A percentile compares a stretch with the other conserved stretches of the same genome.
phyloP scores from a whole-genome alignment of 148 eudicot species.

The Rhododendron vialii region DNA sequence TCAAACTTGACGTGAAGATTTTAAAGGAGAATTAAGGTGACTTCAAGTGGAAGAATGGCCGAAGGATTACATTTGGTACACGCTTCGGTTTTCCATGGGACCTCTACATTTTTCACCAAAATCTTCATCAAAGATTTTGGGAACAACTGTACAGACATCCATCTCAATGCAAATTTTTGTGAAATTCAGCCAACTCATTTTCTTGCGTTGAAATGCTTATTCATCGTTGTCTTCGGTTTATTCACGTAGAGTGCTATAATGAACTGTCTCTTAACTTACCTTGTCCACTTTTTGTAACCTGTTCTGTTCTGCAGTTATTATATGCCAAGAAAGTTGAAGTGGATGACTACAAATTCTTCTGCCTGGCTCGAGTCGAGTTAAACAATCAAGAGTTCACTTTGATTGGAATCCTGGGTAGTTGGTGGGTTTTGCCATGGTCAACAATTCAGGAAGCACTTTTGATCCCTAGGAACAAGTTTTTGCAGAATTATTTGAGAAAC shows the following conservation, averaged over 20 bases:
- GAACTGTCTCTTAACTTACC: neutral
- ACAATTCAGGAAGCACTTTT: slow-evolving; percentile 2
- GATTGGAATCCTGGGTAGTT: slow-evolving; percentile 37
- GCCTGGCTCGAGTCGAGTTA: slow-evolving; percentile 28
- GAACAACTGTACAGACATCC: neutral
- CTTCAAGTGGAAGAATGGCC: neutral
- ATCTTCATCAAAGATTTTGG: too few relatives aligned
- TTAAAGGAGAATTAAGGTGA: neutral
- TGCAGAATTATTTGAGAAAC: neutral
- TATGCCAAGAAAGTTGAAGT: slow-evolving; percentile 36
- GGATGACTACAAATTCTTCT: slow-evolving; percentile 28
- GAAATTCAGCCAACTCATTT: neutral
- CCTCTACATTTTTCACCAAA: too few relatives aligned
- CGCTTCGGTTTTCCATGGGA: neutral
- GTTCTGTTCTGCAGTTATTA: slow-evolving; percentile 25
- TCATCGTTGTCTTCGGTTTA: neutral
- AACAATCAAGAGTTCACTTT: slow-evolving; percentile 23
- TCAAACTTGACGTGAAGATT: neutral
- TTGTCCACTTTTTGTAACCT: neutral
- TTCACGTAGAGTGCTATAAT: neutral
- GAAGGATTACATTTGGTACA: neutral
- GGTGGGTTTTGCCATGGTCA: slow-evolving; percentile 33
- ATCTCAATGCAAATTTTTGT: neutral
- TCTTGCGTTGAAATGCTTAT: neutral
- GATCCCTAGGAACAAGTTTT: neutral